Evolutionary conservation across 441 rosid genomes (phyloP).

Genomic region (Euphorbia celastroides): DNA sequence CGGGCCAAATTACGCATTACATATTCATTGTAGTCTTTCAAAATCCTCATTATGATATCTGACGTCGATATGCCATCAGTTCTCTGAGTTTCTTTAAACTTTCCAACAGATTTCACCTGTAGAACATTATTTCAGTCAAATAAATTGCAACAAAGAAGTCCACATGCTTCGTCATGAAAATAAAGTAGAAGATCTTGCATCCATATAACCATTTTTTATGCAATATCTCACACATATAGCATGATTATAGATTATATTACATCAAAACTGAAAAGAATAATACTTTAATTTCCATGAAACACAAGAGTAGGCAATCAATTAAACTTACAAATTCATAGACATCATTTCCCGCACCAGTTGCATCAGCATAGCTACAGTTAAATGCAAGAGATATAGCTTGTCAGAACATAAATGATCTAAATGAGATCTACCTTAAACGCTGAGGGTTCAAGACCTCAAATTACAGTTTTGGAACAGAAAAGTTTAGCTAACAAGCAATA

Average conservation of each 20-base stretch:
- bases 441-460: not conserved
- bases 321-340: slow-evolving; percentile 85
- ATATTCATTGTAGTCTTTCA: slow-evolving; percentile 81
- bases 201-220: too few relatives aligned
- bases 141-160: not conserved
- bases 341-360: slow-evolving; percentile 82
- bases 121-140: not conserved
- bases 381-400: slow-evolving; percentile 6
- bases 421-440: not conserved
- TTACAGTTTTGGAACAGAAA: slow-evolving; percentile 23
- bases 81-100: slow-evolving; percentile 75
- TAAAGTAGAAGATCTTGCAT: too few relatives aligned
- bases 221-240: too few relatives aligned
- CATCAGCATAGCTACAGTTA: slow-evolving; percentile 64
- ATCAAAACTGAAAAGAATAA: too few relatives aligned
- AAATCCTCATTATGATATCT: slow-evolving; percentile 80
- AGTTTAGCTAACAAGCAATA: not conserved
- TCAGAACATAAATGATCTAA: not conserved
- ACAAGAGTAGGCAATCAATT: slow-evolving; percentile 12
- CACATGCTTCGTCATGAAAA: not conserved
- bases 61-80: slow-evolving; percentile 93
- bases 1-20: slow-evolving; percentile 78
- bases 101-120: slow-evolving; percentile 61
- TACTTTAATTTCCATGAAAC: too few relatives aligned
- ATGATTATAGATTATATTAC: too few relatives aligned